Evolutionary conservation across 2,329 filamentous ascomycete species (phyloP), one percentile per base, ranked within the genome.

Genomic region (Talaromyces sp.): DNA sequence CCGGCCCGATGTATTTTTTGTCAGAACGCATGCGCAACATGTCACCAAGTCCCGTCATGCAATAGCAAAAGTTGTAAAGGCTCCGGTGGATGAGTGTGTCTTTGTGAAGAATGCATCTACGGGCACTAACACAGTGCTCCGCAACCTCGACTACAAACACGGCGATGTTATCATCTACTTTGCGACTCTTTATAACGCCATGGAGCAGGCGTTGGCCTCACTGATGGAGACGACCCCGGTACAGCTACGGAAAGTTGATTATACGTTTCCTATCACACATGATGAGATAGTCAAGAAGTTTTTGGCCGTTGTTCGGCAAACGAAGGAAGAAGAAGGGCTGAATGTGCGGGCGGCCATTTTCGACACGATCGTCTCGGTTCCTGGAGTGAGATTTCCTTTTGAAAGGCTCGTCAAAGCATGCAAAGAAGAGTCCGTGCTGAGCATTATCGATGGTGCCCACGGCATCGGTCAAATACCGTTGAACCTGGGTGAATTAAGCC

Each of bases 381-480:
- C 93, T 0, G 92, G 91, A 0, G 82, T 96, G 0, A 78, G 87
- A 2, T 85, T 96, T 66, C 93, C 93, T 0, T 96, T 90, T 74
- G 86, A 92, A 71, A 75, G 73, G 1, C 75, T 96, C 60, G 81
- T 83, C 1, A 72, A 74, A 8, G 80, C 83, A 0, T 96, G 92
- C 72, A 82, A 80, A 51, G 82, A 87, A 60, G 78, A 87, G 26
- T 85, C 83, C 0, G 77, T 97, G 3, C 70, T 93, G 58, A 92
- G 88, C 66, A 78, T 91, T 21, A 79, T 97, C 41, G 93, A 97
- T 71, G 92, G 85, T 17, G 93, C 93, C 0, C 93, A 97, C 74
- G 88, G 88, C 1, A 77, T 96, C 26, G 93, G 93, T 1, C 88
- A 94, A 74, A 81, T 96, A 8, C 79, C 83, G 0, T 73, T 97